Evolutionary conservation across 768 basidiomycete genomes (phyloP).

Genomic region (Agaricus blazei): DNA sequence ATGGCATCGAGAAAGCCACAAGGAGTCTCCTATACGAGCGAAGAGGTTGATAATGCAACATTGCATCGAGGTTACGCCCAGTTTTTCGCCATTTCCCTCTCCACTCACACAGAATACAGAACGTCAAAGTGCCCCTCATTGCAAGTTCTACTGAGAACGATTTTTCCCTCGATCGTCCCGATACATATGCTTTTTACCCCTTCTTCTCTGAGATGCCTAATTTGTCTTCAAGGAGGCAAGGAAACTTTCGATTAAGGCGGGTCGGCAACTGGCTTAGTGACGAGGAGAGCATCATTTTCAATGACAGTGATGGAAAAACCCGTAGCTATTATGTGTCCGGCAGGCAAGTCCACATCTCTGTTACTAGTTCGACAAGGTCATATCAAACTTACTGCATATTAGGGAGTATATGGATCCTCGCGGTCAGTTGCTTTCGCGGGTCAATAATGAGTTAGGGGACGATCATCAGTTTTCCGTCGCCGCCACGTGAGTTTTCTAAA

Average conservation of each 20-base stretch:
- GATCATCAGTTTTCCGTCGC: neutral
- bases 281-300: slow-evolving; percentile 6
- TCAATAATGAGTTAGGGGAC: neutral
- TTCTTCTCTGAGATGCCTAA: slow-evolving; percentile 41
- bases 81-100: neutral
- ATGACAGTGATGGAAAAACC: neutral
- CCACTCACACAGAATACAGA: slow-evolving; percentile 7
- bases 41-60: slow-evolving; percentile 50
- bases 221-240: slow-evolving; percentile 42
- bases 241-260: slow-evolving; percentile 54
- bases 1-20: slow-evolving; percentile 38
- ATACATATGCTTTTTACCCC: slow-evolving; percentile 62
- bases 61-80: slow-evolving; percentile 42
- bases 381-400: neutral
- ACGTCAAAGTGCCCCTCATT: neutral
- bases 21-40: slow-evolving; percentile 34
- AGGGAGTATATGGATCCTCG: neutral
- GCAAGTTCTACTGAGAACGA: neutral
- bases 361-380: neutral
- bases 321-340: neutral
- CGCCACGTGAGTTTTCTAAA: slow-evolving; percentile 7
- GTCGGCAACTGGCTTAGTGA: slow-evolving; percentile 53
- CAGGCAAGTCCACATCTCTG: neutral
- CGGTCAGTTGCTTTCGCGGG: slow-evolving; percentile 3
- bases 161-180: slow-evolving; percentile 17